Percentiles rank a stretch among this genome's conserved stretches.
These are phyloP conservation scores for Phlyctochytrium bullatum DNA, from an alignment of 192 early-diverging fungal species.

Conservation along the genomic window DNA sequence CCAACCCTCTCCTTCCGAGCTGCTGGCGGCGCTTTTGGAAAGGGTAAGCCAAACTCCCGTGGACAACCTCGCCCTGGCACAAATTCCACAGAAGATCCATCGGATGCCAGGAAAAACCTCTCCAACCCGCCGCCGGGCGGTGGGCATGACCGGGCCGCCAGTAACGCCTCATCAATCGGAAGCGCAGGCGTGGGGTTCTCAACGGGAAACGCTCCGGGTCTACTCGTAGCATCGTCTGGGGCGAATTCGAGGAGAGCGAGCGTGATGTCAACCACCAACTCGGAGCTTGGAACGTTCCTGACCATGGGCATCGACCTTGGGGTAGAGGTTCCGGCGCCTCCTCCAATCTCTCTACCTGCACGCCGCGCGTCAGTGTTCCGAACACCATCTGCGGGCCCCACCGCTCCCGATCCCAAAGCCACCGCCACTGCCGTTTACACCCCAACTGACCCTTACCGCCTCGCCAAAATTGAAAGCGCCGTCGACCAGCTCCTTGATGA, in stretches of 20 bases:
- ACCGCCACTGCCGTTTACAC: background rate
- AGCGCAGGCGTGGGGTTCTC: too few species aligned
- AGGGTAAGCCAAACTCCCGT: too few species aligned
- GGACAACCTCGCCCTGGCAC: too few species aligned
- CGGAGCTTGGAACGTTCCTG: slow-evolving; percentile 1
- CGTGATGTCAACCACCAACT: background rate
- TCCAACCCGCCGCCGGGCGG: too few species aligned
- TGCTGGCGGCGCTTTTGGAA: too few species aligned
- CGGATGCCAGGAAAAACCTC: too few species aligned
- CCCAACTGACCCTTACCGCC: background rate
- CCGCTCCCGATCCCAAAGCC: background rate
- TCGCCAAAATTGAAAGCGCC: background rate
- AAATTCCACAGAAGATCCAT: too few species aligned
- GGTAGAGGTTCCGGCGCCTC: background rate
- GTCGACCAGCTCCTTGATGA: slow-evolving; percentile 4
- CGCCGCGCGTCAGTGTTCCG: background rate
- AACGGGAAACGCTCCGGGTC: too few species aligned
- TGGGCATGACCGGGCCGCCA: too few species aligned
- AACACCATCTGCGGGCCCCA: background rate
- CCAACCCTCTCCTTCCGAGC: too few species aligned
- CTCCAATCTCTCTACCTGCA: background rate
- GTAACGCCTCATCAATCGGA: too few species aligned
- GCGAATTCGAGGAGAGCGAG: background rate
- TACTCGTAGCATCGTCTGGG: background rate
- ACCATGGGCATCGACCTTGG: background rate